Percentiles rank a stretch among this genome's conserved stretches.
Evolutionary conservation across 257 asterid species (phyloP).

Genomic region (Petunia axillaris): DNA sequence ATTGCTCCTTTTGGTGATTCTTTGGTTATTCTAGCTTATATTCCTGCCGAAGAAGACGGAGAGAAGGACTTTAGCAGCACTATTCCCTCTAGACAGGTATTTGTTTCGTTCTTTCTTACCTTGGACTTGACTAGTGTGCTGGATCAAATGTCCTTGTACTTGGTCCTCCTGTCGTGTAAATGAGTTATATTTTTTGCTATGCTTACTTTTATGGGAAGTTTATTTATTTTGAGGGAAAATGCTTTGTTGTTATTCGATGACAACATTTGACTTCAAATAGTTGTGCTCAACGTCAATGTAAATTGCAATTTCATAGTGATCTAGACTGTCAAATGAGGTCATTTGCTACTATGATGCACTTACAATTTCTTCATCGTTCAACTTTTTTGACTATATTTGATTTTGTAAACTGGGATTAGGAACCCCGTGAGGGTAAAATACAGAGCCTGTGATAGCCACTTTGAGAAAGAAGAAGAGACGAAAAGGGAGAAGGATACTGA

Average conservation of each 20-base stretch:
- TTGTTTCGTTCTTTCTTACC: constrained; percentile 27
- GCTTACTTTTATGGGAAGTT: constrained; percentile 11
- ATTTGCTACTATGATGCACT: background rate
- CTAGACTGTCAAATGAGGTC: background rate
- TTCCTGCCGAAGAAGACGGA: constrained; percentile 86
- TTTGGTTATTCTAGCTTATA: constrained; percentile 91
- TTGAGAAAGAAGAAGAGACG: background rate
- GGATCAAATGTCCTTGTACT: constrained; percentile 12
- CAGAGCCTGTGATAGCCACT: background rate
- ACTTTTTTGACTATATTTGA: background rate
- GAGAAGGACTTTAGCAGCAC: constrained; percentile 75
- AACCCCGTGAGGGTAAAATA: background rate
- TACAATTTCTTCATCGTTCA: background rate
- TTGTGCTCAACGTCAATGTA: background rate
- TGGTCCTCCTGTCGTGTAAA: background rate
- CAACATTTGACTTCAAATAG: constrained; percentile 17
- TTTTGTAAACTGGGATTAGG: background rate
- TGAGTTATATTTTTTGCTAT: constrained; percentile 16
- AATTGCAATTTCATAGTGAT: background rate
- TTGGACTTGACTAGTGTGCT: background rate
- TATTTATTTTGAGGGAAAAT: background rate
- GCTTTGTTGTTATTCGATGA: background rate
- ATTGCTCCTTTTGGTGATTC: constrained; percentile 97
- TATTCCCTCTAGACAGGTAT: constrained; percentile 91
- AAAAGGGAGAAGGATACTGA: no score